A percentile compares a stretch with the other conserved stretches of the same genome.
phyloP scores from a whole-genome alignment of 2,329 filamentous ascomycete species.

The Emydomyces testavorans region DNA sequence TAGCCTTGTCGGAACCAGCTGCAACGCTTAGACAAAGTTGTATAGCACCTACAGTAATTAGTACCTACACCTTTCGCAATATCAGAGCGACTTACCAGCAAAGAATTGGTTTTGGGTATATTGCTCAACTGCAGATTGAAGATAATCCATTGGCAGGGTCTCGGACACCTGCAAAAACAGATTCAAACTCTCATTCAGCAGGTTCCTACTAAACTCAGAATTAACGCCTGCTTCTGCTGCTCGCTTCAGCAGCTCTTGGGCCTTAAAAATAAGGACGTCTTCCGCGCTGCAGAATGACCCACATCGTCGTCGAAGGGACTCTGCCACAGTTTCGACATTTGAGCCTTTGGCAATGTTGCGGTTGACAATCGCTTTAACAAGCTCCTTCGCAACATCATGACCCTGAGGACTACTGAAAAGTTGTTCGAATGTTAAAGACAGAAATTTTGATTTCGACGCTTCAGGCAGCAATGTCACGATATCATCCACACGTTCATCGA shows the following conservation, averaged over 20 bases:
- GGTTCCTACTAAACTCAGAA: slow-evolving; percentile 60
- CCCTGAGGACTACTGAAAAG: slow-evolving; percentile 71
- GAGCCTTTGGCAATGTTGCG: slow-evolving; percentile 93
- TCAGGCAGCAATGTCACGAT: slow-evolving; percentile 69
- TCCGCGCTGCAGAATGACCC: slow-evolving; percentile 96
- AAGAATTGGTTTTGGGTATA: slow-evolving; percentile 80
- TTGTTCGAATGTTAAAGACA: slow-evolving; percentile 71
- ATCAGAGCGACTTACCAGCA: slow-evolving; percentile 43
- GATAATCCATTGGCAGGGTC: slow-evolving; percentile 67
- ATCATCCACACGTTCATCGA: slow-evolving; percentile 84
- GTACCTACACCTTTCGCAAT: slow-evolving; percentile 5
- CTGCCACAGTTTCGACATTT: slow-evolving; percentile 93
- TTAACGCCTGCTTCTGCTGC: slow-evolving; percentile 68
- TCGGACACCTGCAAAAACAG: slow-evolving; percentile 82
- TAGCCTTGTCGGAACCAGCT: slow-evolving; percentile 72
- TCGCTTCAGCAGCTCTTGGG: slow-evolving; percentile 84
- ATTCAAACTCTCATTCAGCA: slow-evolving; percentile 78
- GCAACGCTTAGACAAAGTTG: slow-evolving; percentile 76
- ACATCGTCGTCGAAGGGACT: slow-evolving; percentile 81
- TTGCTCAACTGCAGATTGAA: slow-evolving; percentile 64
- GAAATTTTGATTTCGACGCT: slow-evolving; percentile 54
- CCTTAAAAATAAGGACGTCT: slow-evolving; percentile 96
- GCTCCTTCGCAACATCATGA: slow-evolving; percentile 78
- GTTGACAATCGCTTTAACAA: slow-evolving; percentile 97
- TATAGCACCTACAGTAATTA: slow-evolving; percentile 52